Base-by-base conservation (phyloP, 176 grass and related monocot species). In the Musa acuminata region DNA sequence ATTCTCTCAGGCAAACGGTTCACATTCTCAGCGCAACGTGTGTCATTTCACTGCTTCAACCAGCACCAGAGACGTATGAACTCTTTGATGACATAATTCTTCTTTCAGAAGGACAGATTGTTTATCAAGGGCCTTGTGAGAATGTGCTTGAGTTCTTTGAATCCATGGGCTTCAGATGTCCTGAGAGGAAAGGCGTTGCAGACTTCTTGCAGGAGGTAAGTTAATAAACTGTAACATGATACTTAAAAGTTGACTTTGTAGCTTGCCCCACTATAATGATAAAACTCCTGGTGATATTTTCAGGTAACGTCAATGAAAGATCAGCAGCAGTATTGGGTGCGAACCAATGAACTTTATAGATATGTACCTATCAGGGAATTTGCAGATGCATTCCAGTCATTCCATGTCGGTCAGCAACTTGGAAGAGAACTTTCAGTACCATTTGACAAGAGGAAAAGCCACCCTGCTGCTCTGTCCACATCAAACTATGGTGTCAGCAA, bases 121-220 rank as follows among this genome's bases (percentile, higher is more conserved):
- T 96, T 11, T 96, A 96, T 64, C 89, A 96, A 64, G 92, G 92
- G n/a, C 92, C 87, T 27, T 80, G 87, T 17, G 82, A 89, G 8
- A 8, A 85, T 24, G 89, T 96, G 52, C 89, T 96, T 64, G 84
- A 92, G 49, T 96, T 96, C 85, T 96, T 96, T 1, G 84, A 89
- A 63, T 84, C 75, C 29, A 67, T 87, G 57, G 92, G 92, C 6
- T 96, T 96, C 78, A 96, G 64, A 75, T 92, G 92, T 73, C 92
- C 92, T 20, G 86, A 92, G 55, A 87, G 92, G 82, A 96, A 96
- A 82, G 89, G 92, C 1, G 77, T 85, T 11, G 92, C 92, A 0
- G 89, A 96, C 80, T 96, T 96, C 78, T 87, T 96, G 71, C 92
- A 96, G 85, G 92, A 96, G 63, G 88, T 91, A 83, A 16, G 53